Evolutionary conservation across 2,329 filamentous ascomycete genomes (phyloP).

Genomic region (Leptoxyphium fumago): DNA sequence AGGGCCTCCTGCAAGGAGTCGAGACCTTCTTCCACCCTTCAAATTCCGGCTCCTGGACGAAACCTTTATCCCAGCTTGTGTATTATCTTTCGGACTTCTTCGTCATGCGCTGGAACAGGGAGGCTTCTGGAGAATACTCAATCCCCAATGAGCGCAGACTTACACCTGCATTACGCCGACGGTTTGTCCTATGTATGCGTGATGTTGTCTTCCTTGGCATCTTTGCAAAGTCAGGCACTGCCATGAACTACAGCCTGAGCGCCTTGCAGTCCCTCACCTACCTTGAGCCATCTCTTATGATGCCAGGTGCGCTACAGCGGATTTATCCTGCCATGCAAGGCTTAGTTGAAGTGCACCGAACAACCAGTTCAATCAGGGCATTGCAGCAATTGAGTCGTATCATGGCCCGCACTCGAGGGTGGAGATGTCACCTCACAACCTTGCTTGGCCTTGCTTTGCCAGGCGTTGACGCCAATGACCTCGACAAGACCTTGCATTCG

Average conservation of each 20-base stretch:
- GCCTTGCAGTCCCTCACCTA: slow-evolving; percentile 81
- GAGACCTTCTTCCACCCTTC: slow-evolving; percentile 99
- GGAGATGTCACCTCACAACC: slow-evolving; percentile 87
- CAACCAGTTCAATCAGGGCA: slow-evolving; percentile 81
- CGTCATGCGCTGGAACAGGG: slow-evolving; percentile 92
- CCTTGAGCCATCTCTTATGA: slow-evolving; percentile 77
- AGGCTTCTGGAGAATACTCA: slow-evolving; percentile 83
- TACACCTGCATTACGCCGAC: slow-evolving; percentile 63
- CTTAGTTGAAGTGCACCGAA: slow-evolving; percentile 90
- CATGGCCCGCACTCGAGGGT: slow-evolving; percentile 89
- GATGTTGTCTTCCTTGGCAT: slow-evolving; percentile 98
- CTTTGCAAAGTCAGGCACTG: slow-evolving; percentile 85
- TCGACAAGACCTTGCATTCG: slow-evolving; percentile 91
- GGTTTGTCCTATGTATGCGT: slow-evolving; percentile 76
- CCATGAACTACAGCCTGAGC: slow-evolving; percentile 82
- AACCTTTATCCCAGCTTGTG: slow-evolving; percentile 74
- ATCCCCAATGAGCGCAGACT: slow-evolving; percentile 67
- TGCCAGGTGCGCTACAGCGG: slow-evolving; percentile 83
- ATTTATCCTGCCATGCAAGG: slow-evolving; percentile 97
- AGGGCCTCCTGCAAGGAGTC: slow-evolving; percentile 83
- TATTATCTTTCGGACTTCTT: slow-evolving; percentile 93
- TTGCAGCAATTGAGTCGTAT: slow-evolving; percentile 83
- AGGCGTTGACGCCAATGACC: slow-evolving; percentile 52
- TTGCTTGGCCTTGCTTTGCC: slow-evolving; percentile 83
- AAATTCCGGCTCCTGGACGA: slow-evolving; percentile 86